Percentiles rank a stretch among this genome's conserved stretches.
These are phyloP conservation scores for Immersiella caudata DNA, from an alignment of 495 filamentous ascomycete species.

Conservation along the genomic window DNA sequence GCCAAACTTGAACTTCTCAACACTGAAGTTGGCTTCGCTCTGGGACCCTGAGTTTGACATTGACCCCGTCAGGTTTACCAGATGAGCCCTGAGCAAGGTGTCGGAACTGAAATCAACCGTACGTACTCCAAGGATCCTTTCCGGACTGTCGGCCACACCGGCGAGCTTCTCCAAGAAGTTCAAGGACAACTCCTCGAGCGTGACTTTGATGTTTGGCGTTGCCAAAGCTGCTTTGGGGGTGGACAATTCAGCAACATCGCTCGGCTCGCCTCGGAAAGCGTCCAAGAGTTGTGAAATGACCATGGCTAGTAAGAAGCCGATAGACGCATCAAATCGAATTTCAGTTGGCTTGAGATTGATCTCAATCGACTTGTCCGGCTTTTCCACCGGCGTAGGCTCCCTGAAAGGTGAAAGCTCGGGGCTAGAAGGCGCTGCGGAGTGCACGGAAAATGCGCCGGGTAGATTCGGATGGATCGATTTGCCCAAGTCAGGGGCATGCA, in stretches of 20 bases:
- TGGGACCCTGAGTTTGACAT: conserved; percentile 35
- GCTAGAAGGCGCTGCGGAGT: conserved; percentile 38
- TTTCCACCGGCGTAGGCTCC: conserved; percentile 11
- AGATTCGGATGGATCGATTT: conserved; percentile 50
- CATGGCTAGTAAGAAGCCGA: conserved; percentile 66
- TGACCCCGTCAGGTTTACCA: conserved; percentile 49
- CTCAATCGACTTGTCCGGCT: conserved; percentile 48
- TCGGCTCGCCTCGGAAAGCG: conserved; percentile 40
- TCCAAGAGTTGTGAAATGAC: conserved; percentile 58
- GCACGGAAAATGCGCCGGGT: conserved; percentile 61
- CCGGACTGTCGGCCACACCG: conserved; percentile 47
- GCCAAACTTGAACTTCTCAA: conserved; percentile 73
- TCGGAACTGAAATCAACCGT: conserved; percentile 44
- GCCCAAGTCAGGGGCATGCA: conserved; percentile 29
- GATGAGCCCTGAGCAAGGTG: conserved; percentile 52
- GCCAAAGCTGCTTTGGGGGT: conserved; percentile 31
- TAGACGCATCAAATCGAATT: conserved; percentile 67
- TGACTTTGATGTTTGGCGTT: conserved; percentile 52
- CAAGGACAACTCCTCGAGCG: conserved; percentile 57
- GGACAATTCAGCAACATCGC: conserved; percentile 26
- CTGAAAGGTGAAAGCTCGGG: conserved; percentile 24
- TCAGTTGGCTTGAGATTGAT: conserved; percentile 59
- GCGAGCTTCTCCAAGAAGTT: conserved; percentile 67
- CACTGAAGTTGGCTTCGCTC: conserved; percentile 47
- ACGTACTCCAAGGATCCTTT: conserved; percentile 38